phyloP scores from a whole-genome alignment of 768 basidiomycete genomes.

The Mycena venus region DNA sequence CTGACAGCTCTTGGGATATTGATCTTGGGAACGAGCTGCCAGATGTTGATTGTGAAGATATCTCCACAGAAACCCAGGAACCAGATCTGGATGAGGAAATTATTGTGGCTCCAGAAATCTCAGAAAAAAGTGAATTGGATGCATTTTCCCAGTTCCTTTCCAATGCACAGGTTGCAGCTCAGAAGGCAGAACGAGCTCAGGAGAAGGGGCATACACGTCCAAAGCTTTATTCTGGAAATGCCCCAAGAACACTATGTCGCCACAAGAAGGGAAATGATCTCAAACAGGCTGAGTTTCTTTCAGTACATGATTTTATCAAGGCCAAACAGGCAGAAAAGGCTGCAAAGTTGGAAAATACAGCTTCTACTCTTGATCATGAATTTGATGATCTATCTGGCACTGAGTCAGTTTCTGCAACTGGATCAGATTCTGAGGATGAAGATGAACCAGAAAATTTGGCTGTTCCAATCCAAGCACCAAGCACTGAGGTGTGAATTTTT shows the following conservation, averaged over 20 bases:
- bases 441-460: too few relatives aligned
- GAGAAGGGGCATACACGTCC: not conserved
- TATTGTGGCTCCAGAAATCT: too few relatives aligned
- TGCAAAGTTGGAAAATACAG: not conserved
- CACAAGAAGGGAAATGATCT: not conserved
- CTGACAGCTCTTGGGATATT: too few relatives aligned
- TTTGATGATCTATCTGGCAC: too few relatives aligned
- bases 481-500: too few relatives aligned
- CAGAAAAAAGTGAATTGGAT: too few relatives aligned
- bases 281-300: too few relatives aligned
- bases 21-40: slow-evolving; percentile 1
- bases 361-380: too few relatives aligned
- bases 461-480: too few relatives aligned
- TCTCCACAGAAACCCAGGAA: not conserved
- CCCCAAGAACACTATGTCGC: not conserved
- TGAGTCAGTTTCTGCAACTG: too few relatives aligned
- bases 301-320: slow-evolving; percentile 3
- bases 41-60: not conserved
- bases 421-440: too few relatives aligned
- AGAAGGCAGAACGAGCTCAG: not conserved
- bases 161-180: slow-evolving; percentile 7
- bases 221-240: not conserved
- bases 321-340: slow-evolving; percentile 4
- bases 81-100: slow-evolving; percentile 14
- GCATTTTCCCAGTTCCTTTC: slow-evolving; percentile 4